Conservation (phyloP, 176 grass and related monocot species). For the Ananas comosus region DNA sequence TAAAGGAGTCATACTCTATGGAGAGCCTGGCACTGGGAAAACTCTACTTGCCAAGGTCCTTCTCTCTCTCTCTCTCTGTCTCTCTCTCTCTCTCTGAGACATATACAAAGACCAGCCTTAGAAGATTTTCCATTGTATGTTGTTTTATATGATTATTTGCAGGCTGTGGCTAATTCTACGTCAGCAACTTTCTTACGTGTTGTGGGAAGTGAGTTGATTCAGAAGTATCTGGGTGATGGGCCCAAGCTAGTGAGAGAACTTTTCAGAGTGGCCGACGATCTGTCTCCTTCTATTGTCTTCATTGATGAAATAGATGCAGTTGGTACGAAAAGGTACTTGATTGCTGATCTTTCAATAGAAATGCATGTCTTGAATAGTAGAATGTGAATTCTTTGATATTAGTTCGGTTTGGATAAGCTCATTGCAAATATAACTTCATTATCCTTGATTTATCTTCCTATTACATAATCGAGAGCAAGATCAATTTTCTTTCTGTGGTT, state of each 20-base stretch:
- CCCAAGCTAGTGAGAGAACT: conserved; percentile 83
- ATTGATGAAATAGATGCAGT: conserved; percentile 88
- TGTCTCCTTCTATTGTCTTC: conserved; percentile 83
- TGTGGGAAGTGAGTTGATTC: conserved; percentile 83
- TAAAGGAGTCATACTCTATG: conserved; percentile 84
- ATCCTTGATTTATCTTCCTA: too few relatives aligned
- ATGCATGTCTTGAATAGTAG: not conserved
- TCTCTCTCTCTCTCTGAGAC: too few relatives aligned
- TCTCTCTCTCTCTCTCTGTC: too few relatives aligned
- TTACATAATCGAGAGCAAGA: too few relatives aligned
- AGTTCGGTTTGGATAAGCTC: not conserved
- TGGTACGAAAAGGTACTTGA: conserved; percentile 69
- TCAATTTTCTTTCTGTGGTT: too few relatives aligned
- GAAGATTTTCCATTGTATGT: too few relatives aligned
- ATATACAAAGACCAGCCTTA: too few relatives aligned
- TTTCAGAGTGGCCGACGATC: conserved; percentile 77
- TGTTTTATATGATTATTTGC: not conserved
- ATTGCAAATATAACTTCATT: not conserved
- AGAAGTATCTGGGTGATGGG: conserved; percentile 85
- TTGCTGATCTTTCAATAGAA: not conserved
- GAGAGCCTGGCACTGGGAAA: conserved; percentile 82
- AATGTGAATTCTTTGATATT: not conserved
- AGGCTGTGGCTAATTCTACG: conserved; percentile 88
- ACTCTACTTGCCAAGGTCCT: conserved; percentile 78
- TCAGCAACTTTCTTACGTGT: conserved; percentile 87